Evolutionary conservation across 345 rosid genomes (phyloP).

Genomic region (Eucalyptus pauciflora): DNA sequence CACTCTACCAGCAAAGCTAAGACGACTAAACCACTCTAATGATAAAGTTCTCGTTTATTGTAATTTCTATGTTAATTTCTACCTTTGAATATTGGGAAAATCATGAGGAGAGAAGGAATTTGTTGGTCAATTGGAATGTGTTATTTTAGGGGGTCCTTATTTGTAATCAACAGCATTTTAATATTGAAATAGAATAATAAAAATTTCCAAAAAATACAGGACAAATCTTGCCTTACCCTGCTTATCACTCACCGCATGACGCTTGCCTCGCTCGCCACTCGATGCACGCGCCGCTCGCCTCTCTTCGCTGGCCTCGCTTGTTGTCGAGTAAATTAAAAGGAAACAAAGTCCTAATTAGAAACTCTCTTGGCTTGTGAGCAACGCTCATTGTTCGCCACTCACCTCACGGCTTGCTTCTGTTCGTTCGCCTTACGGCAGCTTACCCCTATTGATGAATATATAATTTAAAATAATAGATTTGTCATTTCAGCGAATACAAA

Average conservation of each 20-base stretch:
- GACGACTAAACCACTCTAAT: background rate
- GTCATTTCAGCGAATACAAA: background rate
- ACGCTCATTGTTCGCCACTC: background rate
- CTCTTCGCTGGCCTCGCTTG: too few species aligned
- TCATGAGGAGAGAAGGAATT: background rate
- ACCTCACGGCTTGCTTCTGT: background rate
- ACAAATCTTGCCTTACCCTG: too few species aligned
- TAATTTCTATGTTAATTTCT: background rate
- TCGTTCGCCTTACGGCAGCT: fast-evolving
- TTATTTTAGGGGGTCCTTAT: background rate
- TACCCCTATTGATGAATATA: too few species aligned
- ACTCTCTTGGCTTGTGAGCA: background rate
- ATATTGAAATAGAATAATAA: background rate
- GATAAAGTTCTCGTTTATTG: background rate
- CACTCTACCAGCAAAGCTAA: conserved; percentile 1
- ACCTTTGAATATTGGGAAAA: background rate
- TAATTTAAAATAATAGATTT: too few species aligned
- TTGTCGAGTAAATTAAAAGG: too few species aligned
- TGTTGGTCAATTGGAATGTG: background rate
- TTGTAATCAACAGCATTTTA: background rate
- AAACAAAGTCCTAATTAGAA: background rate
- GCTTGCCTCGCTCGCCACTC: background rate
- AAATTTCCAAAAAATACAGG: background rate
- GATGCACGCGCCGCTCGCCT: fast-evolving
- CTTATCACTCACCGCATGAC: too few species aligned